Base-by-base conservation (phyloP, 2,329 filamentous ascomycete genomes). In the Didymella keratinophila region DNA sequence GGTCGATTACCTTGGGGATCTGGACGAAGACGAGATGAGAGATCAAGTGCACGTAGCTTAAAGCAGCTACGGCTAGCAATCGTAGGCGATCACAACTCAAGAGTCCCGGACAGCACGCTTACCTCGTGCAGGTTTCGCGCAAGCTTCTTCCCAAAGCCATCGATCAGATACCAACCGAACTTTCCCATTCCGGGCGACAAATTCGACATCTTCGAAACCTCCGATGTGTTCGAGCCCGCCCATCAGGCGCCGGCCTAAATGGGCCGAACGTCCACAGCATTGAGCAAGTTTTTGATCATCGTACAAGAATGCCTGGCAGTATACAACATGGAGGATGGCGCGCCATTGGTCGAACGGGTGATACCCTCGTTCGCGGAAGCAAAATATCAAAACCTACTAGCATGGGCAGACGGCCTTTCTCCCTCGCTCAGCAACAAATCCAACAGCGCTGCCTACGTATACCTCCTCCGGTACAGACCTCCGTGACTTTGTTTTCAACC, bases 301-400 rank as follows among this genome's bases (percentile, higher is more conserved):
- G 44, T 41, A 5, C 57, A 56, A 18, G 52, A 60, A 11, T 52
- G 56, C 8, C 8, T 52, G 18, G 44, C 43, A 16, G 43, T 60
- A n/a, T 49, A 49, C 36, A 54, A 46, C 21, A 21, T 45, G 32
- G 18, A 34, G 11, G 43, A 46, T 20, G 16, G 42, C 20, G 25
- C 18, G 3, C 48, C 53, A 11, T 11, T 60, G 39, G 34, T 60
- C n/a, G 53, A 47, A 11, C 18, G 49, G n/a, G 41, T 45, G 11
- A 52, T 50, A n/a, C 41, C 49, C 5, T 54, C 52, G 1, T 56
- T 56, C 20, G 47, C 46, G 2, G 44, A 52, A 44, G 41, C 39
- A n/a, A 60, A 52, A n/a, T 60, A 56, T 21, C 43, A 47, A 18
- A 41, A 50, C 12, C 16, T 56, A 32, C 27, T 60, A n/a, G 47